Percentiles rank a stretch among this genome's conserved stretches.
These are phyloP conservation scores for Prunus kanzakura DNA, from an alignment of 306 rosid species.

Conservation along the genomic window DNA sequence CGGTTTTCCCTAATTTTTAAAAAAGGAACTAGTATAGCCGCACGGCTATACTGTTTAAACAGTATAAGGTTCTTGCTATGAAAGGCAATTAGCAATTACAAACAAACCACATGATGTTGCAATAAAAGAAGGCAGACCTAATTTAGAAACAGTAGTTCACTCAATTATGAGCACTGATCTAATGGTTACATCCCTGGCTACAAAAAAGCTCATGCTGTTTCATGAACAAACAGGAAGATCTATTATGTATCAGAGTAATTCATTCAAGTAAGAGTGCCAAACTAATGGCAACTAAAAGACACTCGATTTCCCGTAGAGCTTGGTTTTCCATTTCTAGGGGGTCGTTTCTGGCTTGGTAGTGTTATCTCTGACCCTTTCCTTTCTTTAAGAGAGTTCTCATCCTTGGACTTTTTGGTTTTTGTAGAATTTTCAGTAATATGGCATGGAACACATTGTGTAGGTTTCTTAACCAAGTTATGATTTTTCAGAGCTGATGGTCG, in stretches of 20 bases:
- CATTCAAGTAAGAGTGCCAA: background rate
- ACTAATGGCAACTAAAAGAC: conserved; percentile 6
- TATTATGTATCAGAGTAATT: background rate
- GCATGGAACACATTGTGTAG: conserved; percentile 31
- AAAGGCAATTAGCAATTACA: too few species aligned
- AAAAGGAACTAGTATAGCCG: too few species aligned
- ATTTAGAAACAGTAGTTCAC: too few species aligned
- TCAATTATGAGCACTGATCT: too few species aligned
- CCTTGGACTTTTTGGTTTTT: conserved; percentile 33
- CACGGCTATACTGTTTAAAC: too few species aligned
- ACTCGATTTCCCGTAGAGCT: conserved; percentile 23
- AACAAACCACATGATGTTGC: too few species aligned
- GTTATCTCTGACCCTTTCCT: conserved; percentile 29
- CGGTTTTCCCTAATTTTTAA: too few species aligned
- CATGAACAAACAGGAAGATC: background rate
- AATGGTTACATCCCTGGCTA: background rate
- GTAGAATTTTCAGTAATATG: conserved; percentile 29
- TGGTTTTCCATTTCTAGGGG: conserved; percentile 37
- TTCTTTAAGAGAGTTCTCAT: conserved; percentile 25
- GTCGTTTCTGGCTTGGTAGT: conserved; percentile 39
- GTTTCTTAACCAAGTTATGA: conserved; percentile 32
- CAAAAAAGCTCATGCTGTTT: background rate
- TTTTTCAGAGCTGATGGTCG: conserved; percentile 49
- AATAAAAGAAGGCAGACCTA: too few species aligned
- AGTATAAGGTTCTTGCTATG: too few species aligned